phyloP scores from a whole-genome alignment of 2,329 filamentous ascomycete species.

The Coccinonectria pachysandricola region DNA sequence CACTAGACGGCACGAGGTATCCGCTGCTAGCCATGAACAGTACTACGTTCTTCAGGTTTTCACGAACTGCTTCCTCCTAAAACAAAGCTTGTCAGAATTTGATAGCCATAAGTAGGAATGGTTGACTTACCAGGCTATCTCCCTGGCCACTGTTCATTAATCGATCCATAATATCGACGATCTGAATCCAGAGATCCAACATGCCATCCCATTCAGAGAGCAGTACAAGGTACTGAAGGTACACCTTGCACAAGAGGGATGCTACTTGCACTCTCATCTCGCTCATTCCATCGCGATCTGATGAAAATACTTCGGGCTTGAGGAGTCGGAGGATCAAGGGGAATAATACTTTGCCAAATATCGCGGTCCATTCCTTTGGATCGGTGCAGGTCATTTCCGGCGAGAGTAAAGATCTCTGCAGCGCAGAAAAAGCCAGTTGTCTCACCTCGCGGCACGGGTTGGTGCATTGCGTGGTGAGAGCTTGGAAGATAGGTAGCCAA shows the following conservation, averaged over 20 bases:
- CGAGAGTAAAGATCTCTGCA: conserved; percentile 79
- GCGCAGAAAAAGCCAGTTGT: conserved; percentile 72
- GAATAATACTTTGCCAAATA: conserved; percentile 89
- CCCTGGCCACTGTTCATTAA: conserved; percentile 93
- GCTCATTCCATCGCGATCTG: conserved; percentile 85
- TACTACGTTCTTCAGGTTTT: conserved; percentile 91
- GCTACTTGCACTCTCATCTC: conserved; percentile 89
- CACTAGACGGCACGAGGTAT: conserved; percentile 62
- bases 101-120: neutral
- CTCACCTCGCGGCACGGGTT: conserved; percentile 92
- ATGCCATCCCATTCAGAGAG: conserved; percentile 81
- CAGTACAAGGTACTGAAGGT: conserved; percentile 82
- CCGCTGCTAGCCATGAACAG: conserved; percentile 90
- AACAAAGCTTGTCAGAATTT: conserved; percentile 6
- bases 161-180: conserved; percentile 89
- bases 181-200: conserved; percentile 83
- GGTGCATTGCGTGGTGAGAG: conserved; percentile 79
- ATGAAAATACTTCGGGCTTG: conserved; percentile 89
- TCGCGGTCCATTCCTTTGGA: conserved; percentile 86
- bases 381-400: conserved; percentile 74
- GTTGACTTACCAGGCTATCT: conserved; percentile 63
- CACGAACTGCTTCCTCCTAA: conserved; percentile 87
- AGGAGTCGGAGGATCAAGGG: conserved; percentile 78
- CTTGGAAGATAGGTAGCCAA: conserved; percentile 90
- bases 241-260: conserved; percentile 87